A percentile compares a stretch with the other conserved stretches of the same genome.
Conservation (phyloP, 169 alveolate species). For the Plasmodium fragile region DNA sequence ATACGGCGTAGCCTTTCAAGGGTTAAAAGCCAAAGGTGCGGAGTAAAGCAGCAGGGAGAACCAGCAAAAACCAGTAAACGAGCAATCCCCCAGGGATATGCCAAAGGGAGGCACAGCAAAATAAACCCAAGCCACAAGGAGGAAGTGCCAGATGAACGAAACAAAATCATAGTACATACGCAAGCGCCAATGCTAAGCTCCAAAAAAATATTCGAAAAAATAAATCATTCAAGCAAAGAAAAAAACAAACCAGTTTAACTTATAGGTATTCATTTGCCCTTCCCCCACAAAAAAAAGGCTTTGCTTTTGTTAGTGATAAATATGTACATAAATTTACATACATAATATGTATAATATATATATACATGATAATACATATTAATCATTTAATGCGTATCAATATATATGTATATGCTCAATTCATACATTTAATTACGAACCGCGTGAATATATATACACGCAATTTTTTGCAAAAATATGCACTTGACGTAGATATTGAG, state of each 20-base stretch:
- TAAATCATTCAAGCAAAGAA: background rate
- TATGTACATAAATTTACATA: conserved; percentile 8
- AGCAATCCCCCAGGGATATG: background rate
- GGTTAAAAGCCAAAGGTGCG: background rate
- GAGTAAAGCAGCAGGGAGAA: background rate
- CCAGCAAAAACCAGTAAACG: background rate
- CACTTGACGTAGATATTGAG: background rate
- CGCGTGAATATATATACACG: background rate
- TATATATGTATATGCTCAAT: background rate
- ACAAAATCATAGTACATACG: background rate
- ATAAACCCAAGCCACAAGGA: background rate
- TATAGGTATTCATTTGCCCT: background rate
- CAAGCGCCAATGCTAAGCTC: background rate
- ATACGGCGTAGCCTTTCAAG: background rate
- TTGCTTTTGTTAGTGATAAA: background rate
- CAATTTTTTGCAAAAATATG: background rate
- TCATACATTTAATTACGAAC: background rate
- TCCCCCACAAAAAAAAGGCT: background rate
- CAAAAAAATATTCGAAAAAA: background rate
- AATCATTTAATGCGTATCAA: background rate
- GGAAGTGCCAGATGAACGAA: background rate
- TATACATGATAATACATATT: background rate
- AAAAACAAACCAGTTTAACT: background rate
- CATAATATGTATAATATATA: background rate
- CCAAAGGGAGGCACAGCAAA: background rate